These are phyloP conservation scores for Ophiocordyceps unilateralis DNA, from an alignment of 2,329 filamentous ascomycete species.

Conservation along the genomic window DNA sequence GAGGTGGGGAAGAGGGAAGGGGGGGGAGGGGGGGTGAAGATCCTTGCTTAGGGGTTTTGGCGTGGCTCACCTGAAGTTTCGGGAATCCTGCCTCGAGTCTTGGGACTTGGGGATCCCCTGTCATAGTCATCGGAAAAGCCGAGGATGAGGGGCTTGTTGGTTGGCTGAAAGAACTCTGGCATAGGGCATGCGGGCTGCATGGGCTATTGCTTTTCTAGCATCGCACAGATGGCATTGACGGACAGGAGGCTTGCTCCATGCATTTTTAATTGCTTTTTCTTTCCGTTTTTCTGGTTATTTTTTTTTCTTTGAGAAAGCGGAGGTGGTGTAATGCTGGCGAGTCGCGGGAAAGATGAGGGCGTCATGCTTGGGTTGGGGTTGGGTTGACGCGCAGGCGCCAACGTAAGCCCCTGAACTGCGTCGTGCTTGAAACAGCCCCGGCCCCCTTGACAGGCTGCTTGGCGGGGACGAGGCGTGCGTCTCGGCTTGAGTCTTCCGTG, in stretches of 20 bases:
- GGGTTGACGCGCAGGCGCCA: neutral
- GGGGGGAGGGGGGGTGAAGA: neutral
- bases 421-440: neutral
- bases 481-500: neutral
- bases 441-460: neutral
- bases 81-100: neutral
- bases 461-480: neutral
- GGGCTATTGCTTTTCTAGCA: neutral
- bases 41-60: neutral
- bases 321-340: neutral
- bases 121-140: neutral
- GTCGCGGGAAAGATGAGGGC: neutral
- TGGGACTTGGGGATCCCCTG: neutral
- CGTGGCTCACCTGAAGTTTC: conserved; percentile 1
- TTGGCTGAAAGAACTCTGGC: neutral
- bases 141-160: neutral
- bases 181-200: neutral
- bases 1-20: neutral
- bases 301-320: neutral
- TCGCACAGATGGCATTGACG: neutral
- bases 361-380: neutral
- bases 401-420: neutral
- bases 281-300: neutral
- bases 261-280: neutral
- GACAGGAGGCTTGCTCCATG: neutral